Base-by-base conservation (phyloP, 352 stramenopile species). In the Phytopythium kandeliae region DNA sequence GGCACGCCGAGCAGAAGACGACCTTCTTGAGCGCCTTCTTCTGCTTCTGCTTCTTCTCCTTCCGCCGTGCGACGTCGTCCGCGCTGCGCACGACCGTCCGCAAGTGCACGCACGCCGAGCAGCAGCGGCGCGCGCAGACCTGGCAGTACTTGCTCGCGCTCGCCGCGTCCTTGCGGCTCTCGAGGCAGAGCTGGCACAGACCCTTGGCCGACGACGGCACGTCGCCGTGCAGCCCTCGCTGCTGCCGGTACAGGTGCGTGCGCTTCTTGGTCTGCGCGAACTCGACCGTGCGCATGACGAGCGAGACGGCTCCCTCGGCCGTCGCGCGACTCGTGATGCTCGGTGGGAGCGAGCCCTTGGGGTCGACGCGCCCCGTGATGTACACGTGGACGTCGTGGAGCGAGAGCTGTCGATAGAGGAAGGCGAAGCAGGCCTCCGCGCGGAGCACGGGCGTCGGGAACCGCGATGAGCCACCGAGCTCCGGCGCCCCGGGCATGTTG, bases 201-300 rank as follows among this genome's bases (percentile, higher is more conserved):
- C n/a, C n/a, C n/a, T n/a, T n/a, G n/a, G n/a, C n/a, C n/a, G n/a
- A n/a, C n/a, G n/a, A n/a, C n/a, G n/a, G n/a, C n/a, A n/a, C 38
- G 4, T 10, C 10, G 10, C 21, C 30, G 6, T 19, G 38, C 10
- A 45, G 21, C 3, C 31, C 4, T 7, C 21, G 4, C 62, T 43
- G 10, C 15, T 16, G 8, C 58, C 57, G 36, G 76, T 58, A 3
- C 64, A 49, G 35, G 58, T 65, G 69, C 48, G 65, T 54, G 40
- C 78, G 55, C 50, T 84, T 84, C 58, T 84, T 84, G 55, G 71
- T 81, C n/a, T 78, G 55, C 22, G 72, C 63, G 41, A 65, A 77
- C 16, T 15, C 7, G 33, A 43, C 43, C 3, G 46, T 52, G 46
- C 46, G 46, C 19, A 44, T 31, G 10, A 66, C 37, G 4, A 60